Evolutionary conservation across 1,139 yeast genomes (phyloP).

Genomic region (Nakaseomyces nivariensis): DNA sequence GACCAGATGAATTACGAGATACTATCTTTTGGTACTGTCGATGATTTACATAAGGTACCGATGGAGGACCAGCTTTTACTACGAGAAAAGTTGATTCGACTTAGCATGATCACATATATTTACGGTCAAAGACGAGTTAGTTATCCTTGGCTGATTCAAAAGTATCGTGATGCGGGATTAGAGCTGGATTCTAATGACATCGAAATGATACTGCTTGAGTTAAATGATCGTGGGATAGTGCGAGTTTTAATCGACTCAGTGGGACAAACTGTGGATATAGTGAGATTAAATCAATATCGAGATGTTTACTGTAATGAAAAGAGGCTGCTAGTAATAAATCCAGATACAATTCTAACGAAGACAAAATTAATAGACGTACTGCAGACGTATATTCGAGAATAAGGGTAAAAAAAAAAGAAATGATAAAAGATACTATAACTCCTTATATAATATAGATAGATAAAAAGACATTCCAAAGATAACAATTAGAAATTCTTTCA

Average conservation of each 20-base stretch:
- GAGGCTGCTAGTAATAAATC: conserved; percentile 9
- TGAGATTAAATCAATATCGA: conserved; percentile 15
- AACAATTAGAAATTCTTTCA: too few species aligned
- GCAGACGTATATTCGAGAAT: conserved; percentile 9
- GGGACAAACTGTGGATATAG: conserved; percentile 9
- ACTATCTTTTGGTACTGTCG: conserved; percentile 22
- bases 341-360: conserved; percentile 4
- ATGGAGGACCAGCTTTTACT: neutral
- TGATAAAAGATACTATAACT: neutral
- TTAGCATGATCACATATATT: conserved; percentile 7
- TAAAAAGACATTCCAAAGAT: neutral
- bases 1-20: conserved; percentile 14
- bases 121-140: neutral
- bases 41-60: conserved; percentile 9
- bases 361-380: conserved; percentile 7
- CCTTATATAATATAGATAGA: neutral
- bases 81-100: conserved; percentile 5
- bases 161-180: neutral
- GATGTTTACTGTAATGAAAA: conserved; percentile 24
- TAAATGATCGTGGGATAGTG: conserved; percentile 8
- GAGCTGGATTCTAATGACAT: conserved; percentile 10
- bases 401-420: neutral
- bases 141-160: neutral
- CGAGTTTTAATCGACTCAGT: conserved; percentile 19
- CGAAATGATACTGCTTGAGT: conserved; percentile 5